Conservation (phyloP, 306 rosid species). For the Quillaja saponaria region DNA sequence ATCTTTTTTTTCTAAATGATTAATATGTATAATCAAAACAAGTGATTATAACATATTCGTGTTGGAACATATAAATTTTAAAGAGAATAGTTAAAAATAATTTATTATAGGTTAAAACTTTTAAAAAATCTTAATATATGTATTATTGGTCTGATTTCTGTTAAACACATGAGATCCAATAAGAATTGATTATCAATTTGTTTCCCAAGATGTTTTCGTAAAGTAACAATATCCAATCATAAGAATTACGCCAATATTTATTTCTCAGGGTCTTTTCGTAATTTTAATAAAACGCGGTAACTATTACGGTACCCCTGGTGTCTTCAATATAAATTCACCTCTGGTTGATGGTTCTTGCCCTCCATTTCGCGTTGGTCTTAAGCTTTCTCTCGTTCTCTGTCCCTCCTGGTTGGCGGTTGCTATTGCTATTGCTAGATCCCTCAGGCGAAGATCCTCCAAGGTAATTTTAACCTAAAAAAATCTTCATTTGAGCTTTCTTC, state of each 20-base stretch:
- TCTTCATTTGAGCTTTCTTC: conserved; percentile 9
- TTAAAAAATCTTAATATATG: too few species aligned
- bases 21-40: too few species aligned
- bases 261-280: conserved; percentile 30
- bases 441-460: conserved; percentile 45
- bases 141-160: too few species aligned
- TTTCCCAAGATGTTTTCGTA: too few species aligned
- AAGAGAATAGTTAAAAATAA: too few species aligned
- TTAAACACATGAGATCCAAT: too few species aligned
- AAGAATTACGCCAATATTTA: not conserved
- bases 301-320: conserved; percentile 16
- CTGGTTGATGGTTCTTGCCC: conserved; percentile 11
- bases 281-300: not conserved
- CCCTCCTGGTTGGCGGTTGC: not conserved
- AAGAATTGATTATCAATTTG: too few species aligned
- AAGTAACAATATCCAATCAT: not conserved
- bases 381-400: conserved; percentile 31
- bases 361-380: conserved; percentile 43
- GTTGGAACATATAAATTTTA: too few species aligned
- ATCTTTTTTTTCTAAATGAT: too few species aligned
- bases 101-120: too few species aligned
- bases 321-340: conserved; percentile 32
- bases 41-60: too few species aligned
- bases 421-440: conserved; percentile 40
- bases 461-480: conserved; percentile 47